Base-by-base conservation (phyloP, 306 rosid genomes). In the Trichosanthes cucumerina region DNA sequence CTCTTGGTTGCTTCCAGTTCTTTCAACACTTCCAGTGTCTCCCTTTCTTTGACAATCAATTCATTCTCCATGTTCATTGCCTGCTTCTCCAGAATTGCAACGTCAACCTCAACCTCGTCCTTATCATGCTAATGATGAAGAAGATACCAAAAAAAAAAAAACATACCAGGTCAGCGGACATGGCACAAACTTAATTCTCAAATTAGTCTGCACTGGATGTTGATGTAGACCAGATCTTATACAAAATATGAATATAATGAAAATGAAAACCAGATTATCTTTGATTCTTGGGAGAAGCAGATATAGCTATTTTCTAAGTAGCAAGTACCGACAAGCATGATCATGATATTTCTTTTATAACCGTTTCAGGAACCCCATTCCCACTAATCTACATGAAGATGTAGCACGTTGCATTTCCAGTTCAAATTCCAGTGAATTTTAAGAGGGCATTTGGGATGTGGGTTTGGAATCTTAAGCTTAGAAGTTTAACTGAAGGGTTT, bases 1-100 rank as follows among this genome's bases (percentile, higher is more conserved):
- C 23, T 80, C 84, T 85, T 85, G 68, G 87, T 86, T 49, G 85
- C 64, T 80, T 88, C 90, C 74, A 86, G 81, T 56, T 88, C 92
- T 69, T 85, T 81, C 57, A 88, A 79, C 31, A 88, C 92, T 59
- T 86, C 88, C 81, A 85, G 85, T 2, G 88, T 83, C 73, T 88
- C 88, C 85, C 88, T 86, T 73, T 88, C 92, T 83, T 88, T 86
- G 60, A 80, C 54, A 56, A 75, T 86, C 33, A 88, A 80, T 46
- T 88, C 92, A 57, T 79, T 84, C 85, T 88, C 87, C 87, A 88
- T 50, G 58, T 52, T 58, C 31, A 59, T 41, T 28, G 87, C 83
- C 81, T 86, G 86, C 79, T 84, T 79, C 82, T 88, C 84, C 18
- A 86, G 86, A 52, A 83, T 83, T 5, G 68, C 69, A 75, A 64